phyloP scores from a whole-genome alignment of 139 green algal species.

The Gonium pectorale region DNA sequence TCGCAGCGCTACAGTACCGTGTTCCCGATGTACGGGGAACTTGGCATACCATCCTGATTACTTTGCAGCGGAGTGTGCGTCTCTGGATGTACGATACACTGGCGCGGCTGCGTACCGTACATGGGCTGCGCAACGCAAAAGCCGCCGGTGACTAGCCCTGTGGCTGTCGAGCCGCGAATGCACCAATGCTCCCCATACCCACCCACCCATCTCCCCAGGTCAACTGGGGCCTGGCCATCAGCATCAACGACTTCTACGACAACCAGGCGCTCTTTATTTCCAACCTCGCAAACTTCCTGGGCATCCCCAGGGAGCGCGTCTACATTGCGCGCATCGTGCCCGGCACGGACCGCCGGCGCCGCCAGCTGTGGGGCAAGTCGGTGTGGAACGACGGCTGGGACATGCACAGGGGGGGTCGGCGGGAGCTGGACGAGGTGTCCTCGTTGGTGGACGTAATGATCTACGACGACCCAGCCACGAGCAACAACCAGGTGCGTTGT shows the following conservation, averaged over 20 bases:
- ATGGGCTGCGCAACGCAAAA: no score
- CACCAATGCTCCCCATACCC: no score
- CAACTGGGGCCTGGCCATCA: conserved; percentile 8
- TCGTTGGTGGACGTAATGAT: not conserved
- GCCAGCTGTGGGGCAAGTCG: not conserved
- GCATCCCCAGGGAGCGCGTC: not conserved
- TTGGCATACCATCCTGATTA: no score
- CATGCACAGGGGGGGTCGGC: no score
- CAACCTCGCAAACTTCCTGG: no score
- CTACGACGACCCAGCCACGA: not conserved
- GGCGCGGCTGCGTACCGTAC: no score
- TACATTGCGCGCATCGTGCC: conserved; percentile 20
- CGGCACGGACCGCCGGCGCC: not conserved
- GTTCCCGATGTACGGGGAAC: no score
- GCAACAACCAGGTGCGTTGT: not conserved
- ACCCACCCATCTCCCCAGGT: not conserved
- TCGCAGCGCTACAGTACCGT: not conserved
- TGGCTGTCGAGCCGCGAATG: not conserved
- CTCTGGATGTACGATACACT: not conserved
- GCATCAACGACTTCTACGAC: conserved; percentile 3
- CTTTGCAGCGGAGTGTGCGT: no score
- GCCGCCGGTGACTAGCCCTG: not conserved
- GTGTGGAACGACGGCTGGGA: no score
- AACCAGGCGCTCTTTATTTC: no score
- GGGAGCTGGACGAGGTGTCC: no score